Evolutionary conservation across 2,329 filamentous ascomycete species (phyloP), one percentile per base, ranked within the genome.

Genomic region (Ophiocordyceps robertsii): DNA sequence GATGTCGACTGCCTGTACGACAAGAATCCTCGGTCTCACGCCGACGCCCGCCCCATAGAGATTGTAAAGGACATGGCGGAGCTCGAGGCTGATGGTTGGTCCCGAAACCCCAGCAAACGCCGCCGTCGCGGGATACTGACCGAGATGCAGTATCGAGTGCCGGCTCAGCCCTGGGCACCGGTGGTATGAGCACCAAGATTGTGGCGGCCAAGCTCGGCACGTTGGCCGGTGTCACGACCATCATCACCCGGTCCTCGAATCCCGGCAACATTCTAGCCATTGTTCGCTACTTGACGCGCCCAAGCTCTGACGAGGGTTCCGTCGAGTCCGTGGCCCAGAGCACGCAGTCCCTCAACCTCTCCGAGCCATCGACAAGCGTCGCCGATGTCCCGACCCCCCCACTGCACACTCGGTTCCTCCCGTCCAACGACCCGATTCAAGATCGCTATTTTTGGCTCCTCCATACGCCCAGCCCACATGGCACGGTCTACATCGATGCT

Each of bases 1-100:
- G 92, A 98, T 57, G 92, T 98, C 39, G 92, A 98, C 59, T 95
- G 90, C 58, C 70, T 98, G 12, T 98, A 98, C 62, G 88, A 94
- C 62, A 92, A 90, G 63, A 98, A 98, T 54, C 92, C 92, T 1
- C 76, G 92, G 29, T 81, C 78, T 2, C 72, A 94, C 54, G 80
- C 87, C 0, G 84, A 95, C 55, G 92, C 92, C 9, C 77, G 82
- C 55, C 79, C 92, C 0, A 96, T 98, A 45, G 84, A 93, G 56
- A 83, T 95, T 1, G 88, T 98, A 1, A 82, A 92, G 42, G 88
- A 98, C 56, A 94, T 98, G 46, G 72, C 77, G 0, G 72, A 79
- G 5, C 70, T 98, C 17, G 77, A 84, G 45, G 92, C 85, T 3
- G 92, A 98, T 62, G 80, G 78, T 82, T 63, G 45, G 64, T 45